A percentile compares a stretch with the other conserved stretches of the same genome.
These are phyloP conservation scores for Lepidium didymum DNA, from an alignment of 345 rosid species.

Conservation along the genomic window DNA sequence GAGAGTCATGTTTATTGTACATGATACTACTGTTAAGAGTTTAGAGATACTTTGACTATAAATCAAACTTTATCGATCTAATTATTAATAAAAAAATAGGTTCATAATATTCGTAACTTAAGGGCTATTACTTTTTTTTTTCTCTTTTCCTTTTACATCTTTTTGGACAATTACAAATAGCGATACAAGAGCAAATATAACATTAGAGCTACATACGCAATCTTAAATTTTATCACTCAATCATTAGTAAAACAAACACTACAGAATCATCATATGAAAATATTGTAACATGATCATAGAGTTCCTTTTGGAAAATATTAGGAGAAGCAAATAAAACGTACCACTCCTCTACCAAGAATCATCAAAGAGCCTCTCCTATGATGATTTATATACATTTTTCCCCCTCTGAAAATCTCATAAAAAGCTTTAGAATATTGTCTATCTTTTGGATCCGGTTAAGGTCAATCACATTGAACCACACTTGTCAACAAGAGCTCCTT, in stretches of 20 bases:
- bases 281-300: neutral
- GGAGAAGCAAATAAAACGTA: slow-evolving; percentile 18
- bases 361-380: neutral
- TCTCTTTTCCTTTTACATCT: neutral
- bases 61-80: too few relatives aligned
- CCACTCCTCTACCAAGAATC: slow-evolving; percentile 24
- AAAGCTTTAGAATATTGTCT: slow-evolving; percentile 1
- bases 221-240: slow-evolving; percentile 6
- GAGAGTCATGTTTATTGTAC: too few relatives aligned
- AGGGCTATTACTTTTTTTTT: neutral
- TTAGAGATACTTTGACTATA: too few relatives aligned
- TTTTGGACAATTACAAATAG: neutral
- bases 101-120: too few relatives aligned
- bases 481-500: slow-evolving; percentile 30
- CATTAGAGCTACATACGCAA: neutral
- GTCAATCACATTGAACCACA: slow-evolving; percentile 38
- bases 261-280: slow-evolving; percentile 9
- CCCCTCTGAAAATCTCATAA: neutral
- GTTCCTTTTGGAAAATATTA: neutral
- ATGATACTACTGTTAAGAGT: too few relatives aligned
- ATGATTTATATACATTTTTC: slow-evolving; percentile 4
- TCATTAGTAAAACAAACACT: slow-evolving; percentile 6
- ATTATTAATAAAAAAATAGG: too few relatives aligned
- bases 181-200: neutral
- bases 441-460: too few relatives aligned